These are phyloP conservation scores for Geotrichum candidum DNA, from an alignment of 1,139 yeast genomes.

Conservation along the genomic window DNA sequence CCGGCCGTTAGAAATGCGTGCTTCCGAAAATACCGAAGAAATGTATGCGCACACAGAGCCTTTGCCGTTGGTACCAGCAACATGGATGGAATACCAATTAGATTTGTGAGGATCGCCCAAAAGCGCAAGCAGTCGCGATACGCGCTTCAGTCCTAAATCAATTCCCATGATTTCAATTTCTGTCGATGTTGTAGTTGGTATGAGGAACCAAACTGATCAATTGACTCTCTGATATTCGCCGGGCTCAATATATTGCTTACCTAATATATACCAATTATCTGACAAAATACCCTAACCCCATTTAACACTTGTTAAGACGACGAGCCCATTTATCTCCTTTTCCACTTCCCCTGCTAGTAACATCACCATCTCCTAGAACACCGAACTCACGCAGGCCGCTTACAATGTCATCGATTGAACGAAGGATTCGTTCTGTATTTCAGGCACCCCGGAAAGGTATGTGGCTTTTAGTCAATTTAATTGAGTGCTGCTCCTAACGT, in stretches of 20 bases:
- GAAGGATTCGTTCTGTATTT: slow-evolving; percentile 48
- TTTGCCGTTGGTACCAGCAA: slow-evolving; percentile 94
- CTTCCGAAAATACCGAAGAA: slow-evolving; percentile 51
- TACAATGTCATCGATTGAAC: slow-evolving; percentile 34
- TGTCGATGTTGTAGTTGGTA: background rate
- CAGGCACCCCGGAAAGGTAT: slow-evolving; percentile 52
- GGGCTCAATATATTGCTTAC: background rate
- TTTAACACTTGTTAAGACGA: slow-evolving; percentile 15
- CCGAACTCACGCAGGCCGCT: background rate
- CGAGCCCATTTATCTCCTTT: slow-evolving; percentile 5
- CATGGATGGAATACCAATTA: slow-evolving; percentile 58
- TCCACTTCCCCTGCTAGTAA: background rate
- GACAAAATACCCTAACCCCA: slow-evolving; percentile 11
- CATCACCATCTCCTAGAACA: slow-evolving; percentile 1
- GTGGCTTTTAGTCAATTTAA: slow-evolving; percentile 1
- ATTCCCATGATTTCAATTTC: slow-evolving; percentile 30
- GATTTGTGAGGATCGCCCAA: slow-evolving; percentile 64
- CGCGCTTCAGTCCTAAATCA: slow-evolving; percentile 62
- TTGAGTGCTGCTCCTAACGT: background rate
- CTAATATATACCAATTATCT: background rate
- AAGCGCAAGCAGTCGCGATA: slow-evolving; percentile 47
- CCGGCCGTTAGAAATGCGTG: slow-evolving; percentile 55
- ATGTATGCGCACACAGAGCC: slow-evolving; percentile 84
- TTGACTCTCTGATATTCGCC: background rate
- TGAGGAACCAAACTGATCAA: background rate